Conservation (phyloP, 257 asterid genomes). For the Euphrasia confusa region DNA sequence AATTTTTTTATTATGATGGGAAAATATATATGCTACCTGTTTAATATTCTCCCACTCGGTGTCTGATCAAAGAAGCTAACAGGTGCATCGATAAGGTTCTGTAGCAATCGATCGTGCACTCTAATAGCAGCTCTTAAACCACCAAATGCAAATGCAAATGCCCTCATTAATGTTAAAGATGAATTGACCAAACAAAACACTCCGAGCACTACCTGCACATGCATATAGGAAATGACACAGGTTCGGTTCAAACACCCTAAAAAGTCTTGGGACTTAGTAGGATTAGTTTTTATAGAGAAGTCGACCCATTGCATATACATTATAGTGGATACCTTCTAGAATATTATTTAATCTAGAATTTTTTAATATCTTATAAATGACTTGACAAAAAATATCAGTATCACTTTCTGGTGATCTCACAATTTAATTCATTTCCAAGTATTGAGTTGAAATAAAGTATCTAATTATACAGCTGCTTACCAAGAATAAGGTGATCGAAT, state of each 20-base stretch:
- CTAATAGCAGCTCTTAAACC: slow-evolving; percentile 80
- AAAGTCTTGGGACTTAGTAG: neutral
- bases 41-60: slow-evolving; percentile 88
- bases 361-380: neutral
- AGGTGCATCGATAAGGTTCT: slow-evolving; percentile 60
- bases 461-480: slow-evolving; percentile 31
- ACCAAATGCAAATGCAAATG: slow-evolving; percentile 90
- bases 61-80: slow-evolving; percentile 84
- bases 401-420: neutral
- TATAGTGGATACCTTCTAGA: neutral
- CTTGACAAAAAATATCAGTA: neutral
- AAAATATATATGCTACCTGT: slow-evolving; percentile 52
- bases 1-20: neutral
- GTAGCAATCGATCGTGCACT: slow-evolving; percentile 60
- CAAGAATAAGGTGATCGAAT: slow-evolving; percentile 73
- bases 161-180: slow-evolving; percentile 71
- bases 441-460: neutral
- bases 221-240: slow-evolving; percentile 20
- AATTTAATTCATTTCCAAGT: too few species aligned
- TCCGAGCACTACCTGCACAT: slow-evolving; percentile 60
- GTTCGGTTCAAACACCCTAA: neutral
- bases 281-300: too few species aligned
- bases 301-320: neutral
- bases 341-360: neutral
- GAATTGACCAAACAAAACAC: slow-evolving; percentile 73